Conservation (phyloP, 2,329 filamentous ascomycete genomes). For the Lasiodiplodia theobromae region DNA sequence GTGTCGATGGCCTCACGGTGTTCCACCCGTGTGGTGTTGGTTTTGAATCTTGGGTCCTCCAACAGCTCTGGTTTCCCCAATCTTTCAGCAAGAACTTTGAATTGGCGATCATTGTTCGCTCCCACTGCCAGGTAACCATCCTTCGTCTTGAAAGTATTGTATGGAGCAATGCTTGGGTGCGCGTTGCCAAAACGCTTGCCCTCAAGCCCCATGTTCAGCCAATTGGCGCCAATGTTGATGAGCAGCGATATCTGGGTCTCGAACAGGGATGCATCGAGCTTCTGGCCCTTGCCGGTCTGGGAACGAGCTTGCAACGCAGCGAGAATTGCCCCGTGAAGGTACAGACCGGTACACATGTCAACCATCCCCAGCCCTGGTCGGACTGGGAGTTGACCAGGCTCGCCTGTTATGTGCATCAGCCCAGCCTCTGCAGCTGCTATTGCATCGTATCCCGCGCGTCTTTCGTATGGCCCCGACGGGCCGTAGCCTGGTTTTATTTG, state of each 20-base stretch:
- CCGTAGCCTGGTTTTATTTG: conserved; percentile 48
- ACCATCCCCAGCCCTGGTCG: conserved; percentile 53
- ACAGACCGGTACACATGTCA: conserved; percentile 55
- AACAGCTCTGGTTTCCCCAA: conserved; percentile 35
- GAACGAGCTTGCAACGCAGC: conserved; percentile 39
- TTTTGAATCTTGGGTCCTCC: conserved; percentile 40
- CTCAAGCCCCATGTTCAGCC: conserved; percentile 51
- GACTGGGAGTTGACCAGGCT: conserved; percentile 49
- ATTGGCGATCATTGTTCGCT: conserved; percentile 49
- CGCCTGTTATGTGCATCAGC: conserved; percentile 54
- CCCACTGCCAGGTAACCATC: conserved; percentile 43
- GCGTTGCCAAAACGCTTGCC: conserved; percentile 54
- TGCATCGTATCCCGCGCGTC: conserved; percentile 55
- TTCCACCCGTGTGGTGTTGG: conserved; percentile 41
- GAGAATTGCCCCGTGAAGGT: conserved; percentile 55
- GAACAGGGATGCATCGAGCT: conserved; percentile 55
- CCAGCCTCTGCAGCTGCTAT: conserved; percentile 55
- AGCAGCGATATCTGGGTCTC: conserved; percentile 54
- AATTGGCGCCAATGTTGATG: conserved; percentile 51
- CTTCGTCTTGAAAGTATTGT: conserved; percentile 53
- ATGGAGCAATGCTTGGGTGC: conserved; percentile 58
- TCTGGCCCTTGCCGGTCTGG: conserved; percentile 50
- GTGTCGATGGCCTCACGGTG: conserved; percentile 43
- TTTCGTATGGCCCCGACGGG: conserved; percentile 50
- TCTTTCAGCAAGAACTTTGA: conserved; percentile 41